Evolutionary conservation across 345 rosid genomes (phyloP), one percentile per base, ranked within the genome.

Genomic region (Moringa oleifera): DNA sequence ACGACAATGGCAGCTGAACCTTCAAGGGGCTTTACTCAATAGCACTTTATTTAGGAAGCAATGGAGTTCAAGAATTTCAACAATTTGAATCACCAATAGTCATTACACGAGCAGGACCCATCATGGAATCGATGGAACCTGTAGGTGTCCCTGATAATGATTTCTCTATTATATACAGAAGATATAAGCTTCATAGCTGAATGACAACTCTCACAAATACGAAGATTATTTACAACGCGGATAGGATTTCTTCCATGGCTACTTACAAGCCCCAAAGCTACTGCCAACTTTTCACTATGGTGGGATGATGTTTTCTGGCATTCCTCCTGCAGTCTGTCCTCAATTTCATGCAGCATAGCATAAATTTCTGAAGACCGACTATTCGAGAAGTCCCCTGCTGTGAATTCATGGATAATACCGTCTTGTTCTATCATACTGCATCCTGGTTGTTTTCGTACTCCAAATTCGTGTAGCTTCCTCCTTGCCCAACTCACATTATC

Each of bases 341-440:
- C 86, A 16, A 91, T 81, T 71, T 83, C 98, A 59, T 69, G 86
- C 82, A 89, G 72, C 86, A 89, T 91, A 2, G 75, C 63, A 50
- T 85, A 68, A 59, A 91, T 91, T 71, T 74, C 78, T 54, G 47
- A 33, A 1, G 75, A 64, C 62, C 81, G 81, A 19, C 84, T 81
- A 71, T 89, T 92, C 28, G 84, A 75, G 33, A 62, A 72, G 67
- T 91, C 95, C 55, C 92, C 96, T 63, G 83, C 83, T 60, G 91
- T 91, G 56, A 91, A 89, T 22, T 75, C 77, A 71, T 65, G 72
- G 58, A 80, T 79, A 57, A 59, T 67, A 64, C 82, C 77, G 67
- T 84, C 85, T 70, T 74, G 68, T 79, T 92, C 89, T 51, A 92
- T 92, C 95, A 95, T 87, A 63, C 95, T 92, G 85, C 88, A 83